These are phyloP conservation scores for Citrus australasica DNA, from an alignment of 345 rosid species.

Conservation along the genomic window DNA sequence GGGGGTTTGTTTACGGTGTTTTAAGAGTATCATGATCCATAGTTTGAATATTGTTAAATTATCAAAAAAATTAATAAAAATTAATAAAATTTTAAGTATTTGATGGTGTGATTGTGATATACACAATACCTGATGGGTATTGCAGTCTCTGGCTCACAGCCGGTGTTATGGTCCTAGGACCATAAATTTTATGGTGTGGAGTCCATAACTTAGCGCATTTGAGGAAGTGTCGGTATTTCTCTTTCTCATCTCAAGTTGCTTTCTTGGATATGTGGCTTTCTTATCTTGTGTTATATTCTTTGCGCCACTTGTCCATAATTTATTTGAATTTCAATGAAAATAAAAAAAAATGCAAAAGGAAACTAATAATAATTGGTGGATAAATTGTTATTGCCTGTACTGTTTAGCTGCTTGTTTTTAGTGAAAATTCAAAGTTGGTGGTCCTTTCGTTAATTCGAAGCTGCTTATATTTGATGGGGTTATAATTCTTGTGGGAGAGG, in stretches of 20 bases:
- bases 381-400: background rate
- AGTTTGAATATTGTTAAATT: too few relatives aligned
- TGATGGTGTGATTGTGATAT: too few relatives aligned
- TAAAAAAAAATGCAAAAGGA: background rate
- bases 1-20: too few relatives aligned
- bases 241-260: conserved; percentile 12
- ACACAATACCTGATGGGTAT: too few relatives aligned
- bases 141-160: too few relatives aligned
- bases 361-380: conserved; percentile 12
- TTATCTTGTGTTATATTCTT: conserved; percentile 18
- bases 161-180: conserved; percentile 1
- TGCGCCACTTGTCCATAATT: conserved; percentile 20
- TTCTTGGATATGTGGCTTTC: conserved; percentile 22
- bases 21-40: too few relatives aligned
- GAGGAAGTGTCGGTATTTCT: conserved; percentile 8
- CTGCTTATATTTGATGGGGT: conserved; percentile 9
- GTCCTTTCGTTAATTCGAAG: background rate
- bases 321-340: background rate
- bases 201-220: conserved; percentile 10
- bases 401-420: background rate
- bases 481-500: background rate
- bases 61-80: too few relatives aligned
- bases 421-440: background rate
- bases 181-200: background rate
- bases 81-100: too few relatives aligned